Conservation (phyloP, 345 rosid genomes). For the Cardamine occulta region DNA sequence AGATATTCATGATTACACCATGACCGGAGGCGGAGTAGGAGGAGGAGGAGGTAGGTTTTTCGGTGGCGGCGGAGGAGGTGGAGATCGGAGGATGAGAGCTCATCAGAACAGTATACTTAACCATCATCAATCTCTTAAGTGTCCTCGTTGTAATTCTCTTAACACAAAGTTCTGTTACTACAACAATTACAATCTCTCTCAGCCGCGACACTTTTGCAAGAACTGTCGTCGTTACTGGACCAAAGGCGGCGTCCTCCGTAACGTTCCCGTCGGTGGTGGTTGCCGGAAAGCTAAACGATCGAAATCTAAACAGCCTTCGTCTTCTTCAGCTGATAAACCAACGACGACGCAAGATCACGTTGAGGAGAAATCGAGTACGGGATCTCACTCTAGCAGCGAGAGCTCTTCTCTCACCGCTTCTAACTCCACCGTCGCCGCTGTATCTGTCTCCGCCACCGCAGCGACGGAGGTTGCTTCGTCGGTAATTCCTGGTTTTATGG, state of each 20-base stretch:
- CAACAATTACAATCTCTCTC: conserved; percentile 97
- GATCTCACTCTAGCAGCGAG: conserved; percentile 62
- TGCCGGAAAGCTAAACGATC: conserved; percentile 60
- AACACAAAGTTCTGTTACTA: conserved; percentile 98
- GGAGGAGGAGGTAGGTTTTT: conserved; percentile 37
- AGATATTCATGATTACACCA: conserved; percentile 44
- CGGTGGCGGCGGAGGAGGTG: conserved; percentile 47
- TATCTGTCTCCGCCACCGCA: background rate
- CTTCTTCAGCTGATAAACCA: conserved; percentile 33
- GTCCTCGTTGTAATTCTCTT: conserved; percentile 89
- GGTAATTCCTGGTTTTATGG: conserved; percentile 42
- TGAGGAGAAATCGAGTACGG: conserved; percentile 43
- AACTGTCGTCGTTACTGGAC: conserved; percentile 98
- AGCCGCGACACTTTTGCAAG: conserved; percentile 99
- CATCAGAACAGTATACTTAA: conserved; percentile 55
- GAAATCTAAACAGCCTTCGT: conserved; percentile 48
- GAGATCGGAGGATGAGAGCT: conserved; percentile 77
- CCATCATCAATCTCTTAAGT: conserved; percentile 78
- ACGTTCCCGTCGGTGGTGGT: conserved; percentile 86
- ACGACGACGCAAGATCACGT: conserved; percentile 14
- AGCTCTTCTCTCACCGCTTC: conserved; percentile 81
- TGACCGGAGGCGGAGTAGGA: conserved; percentile 31
- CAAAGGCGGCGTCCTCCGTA: conserved; percentile 95
- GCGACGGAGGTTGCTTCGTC: conserved; percentile 56
- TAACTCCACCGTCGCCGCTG: conserved; percentile 45